phyloP scores from a whole-genome alignment of 2,329 filamentous ascomycete genomes.

The Aspergillus candidus region DNA sequence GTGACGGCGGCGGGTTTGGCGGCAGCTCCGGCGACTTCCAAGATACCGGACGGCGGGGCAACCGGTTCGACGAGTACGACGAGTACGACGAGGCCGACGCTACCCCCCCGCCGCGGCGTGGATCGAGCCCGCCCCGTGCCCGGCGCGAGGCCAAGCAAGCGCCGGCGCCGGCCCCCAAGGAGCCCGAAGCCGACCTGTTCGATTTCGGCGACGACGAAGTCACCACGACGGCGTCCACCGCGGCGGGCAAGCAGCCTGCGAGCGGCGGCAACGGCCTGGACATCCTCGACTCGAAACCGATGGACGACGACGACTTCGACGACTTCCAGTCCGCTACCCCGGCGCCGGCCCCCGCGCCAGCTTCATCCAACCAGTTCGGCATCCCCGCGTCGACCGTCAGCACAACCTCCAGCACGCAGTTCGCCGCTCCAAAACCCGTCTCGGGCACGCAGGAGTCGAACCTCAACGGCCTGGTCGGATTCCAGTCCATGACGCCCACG shows the following conservation, averaged over 20 bases:
- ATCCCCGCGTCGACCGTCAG: conserved; percentile 44
- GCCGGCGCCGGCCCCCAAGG: conserved; percentile 65
- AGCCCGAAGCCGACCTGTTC: conserved; percentile 86
- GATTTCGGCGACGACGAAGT: conserved; percentile 76
- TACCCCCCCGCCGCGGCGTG: conserved; percentile 49
- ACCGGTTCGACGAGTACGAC: conserved; percentile 94
- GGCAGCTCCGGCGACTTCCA: conserved; percentile 68
- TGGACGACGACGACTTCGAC: conserved; percentile 81
- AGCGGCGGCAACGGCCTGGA: conserved; percentile 40
- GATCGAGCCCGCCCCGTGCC: conserved; percentile 35
- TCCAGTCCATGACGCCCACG: conserved; percentile 74
- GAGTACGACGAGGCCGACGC: conserved; percentile 77
- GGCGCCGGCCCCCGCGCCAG: conserved; percentile 30
- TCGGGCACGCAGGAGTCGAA: conserved; percentile 76
- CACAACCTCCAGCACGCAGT: conserved; percentile 55
- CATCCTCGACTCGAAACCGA: conserved; percentile 41
- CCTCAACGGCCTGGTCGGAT: conserved; percentile 70
- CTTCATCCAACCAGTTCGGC: conserved; percentile 33
- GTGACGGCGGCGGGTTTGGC: conserved; percentile 91
- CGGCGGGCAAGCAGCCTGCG: conserved; percentile 41
- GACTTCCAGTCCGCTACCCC: conserved; percentile 87
- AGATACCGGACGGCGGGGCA: conserved; percentile 55
- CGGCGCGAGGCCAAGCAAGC: conserved; percentile 55
- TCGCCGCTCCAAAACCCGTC: conserved; percentile 76
- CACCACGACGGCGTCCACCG: conserved; percentile 39